Conservation (phyloP, 139 green algal genomes). For the Chlorella sp. region DNA sequence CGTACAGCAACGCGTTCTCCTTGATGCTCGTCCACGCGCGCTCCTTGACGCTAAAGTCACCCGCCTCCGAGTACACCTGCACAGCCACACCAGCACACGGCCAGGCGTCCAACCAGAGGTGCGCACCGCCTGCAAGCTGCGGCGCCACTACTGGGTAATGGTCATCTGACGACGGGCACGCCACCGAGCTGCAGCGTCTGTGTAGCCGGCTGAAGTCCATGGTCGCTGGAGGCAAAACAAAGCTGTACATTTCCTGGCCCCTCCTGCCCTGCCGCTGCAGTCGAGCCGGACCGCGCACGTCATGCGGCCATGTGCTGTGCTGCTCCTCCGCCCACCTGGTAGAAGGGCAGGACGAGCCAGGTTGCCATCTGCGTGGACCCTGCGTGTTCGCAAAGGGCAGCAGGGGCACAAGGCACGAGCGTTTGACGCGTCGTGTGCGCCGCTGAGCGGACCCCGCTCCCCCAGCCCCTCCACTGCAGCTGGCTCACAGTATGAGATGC, state of each 20-base stretch:
- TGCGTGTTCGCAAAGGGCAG: slow-evolving; percentile 22
- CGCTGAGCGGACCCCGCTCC: too few relatives aligned
- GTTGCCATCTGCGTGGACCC: slow-evolving; percentile 74
- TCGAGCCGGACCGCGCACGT: too few relatives aligned
- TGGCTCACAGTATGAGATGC: slow-evolving; percentile 65
- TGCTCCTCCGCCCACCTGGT: too few relatives aligned
- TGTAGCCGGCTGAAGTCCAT: background rate
- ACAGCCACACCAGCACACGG: too few relatives aligned
- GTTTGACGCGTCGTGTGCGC: too few relatives aligned
- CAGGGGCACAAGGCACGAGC: too few relatives aligned
- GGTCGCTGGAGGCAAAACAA: background rate
- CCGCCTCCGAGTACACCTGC: slow-evolving; percentile 72
- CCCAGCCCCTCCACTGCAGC: too few relatives aligned
- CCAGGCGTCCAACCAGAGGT: background rate
- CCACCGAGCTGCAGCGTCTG: background rate
- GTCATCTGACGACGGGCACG: too few relatives aligned
- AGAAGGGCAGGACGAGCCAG: slow-evolving; percentile 84
- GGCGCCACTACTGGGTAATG: too few relatives aligned
- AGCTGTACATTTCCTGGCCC: background rate
- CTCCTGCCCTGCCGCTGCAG: background rate
- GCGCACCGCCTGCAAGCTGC: background rate
- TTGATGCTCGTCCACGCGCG: slow-evolving; percentile 50
- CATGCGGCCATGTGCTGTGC: too few relatives aligned
- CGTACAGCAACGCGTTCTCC: slow-evolving; percentile 72
- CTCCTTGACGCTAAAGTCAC: slow-evolving; percentile 70